Evolutionary conservation across 2,329 filamentous ascomycete species (phyloP), one percentile per base, ranked within the genome.

Genomic region (Aspergillus novofumigatus): DNA sequence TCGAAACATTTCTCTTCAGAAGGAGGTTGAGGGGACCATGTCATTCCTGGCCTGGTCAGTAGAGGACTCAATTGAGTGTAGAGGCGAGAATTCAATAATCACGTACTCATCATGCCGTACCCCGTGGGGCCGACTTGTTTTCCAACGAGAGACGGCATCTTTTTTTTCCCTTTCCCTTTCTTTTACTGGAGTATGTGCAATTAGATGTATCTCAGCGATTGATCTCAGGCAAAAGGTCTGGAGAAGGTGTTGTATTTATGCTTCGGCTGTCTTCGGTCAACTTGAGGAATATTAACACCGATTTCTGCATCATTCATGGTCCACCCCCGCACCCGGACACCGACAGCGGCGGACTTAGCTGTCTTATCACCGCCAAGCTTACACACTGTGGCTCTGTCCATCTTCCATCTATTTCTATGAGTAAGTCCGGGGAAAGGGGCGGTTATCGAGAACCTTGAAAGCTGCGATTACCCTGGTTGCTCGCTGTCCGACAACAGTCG

Each of bases 41-140:
- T 75, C 63, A 75, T 66, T 62, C 72, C 72, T 73, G 57, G 42
- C 21, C 41, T 28, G 4, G 14, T 58, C 51, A 56, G 58, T 56
- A 53, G 6, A 50, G 48, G 28, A 51, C 5, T 54, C 55, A 59
- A 52, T 53, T 26, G 42, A 51, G 1, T 23, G 23, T 29, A 41
- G 29, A 26, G 14, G 26, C 48, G 14, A 21, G 20, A 35, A 45
- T 14, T 23, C 73, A 71, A 17, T 69, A 63, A 29, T 67, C 48
- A 63, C 72, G 57, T 72, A 81, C 80, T 76, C 81, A 85, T 83
- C 42, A 84, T 75, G 61, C 83, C 82, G 63, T 77, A 83, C 68
- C 82, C 83, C 49, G 80, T 79, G 32, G 72, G 66, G 54, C 81
- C 80, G 51, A 84, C 72, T 64, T 69, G 64, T 42, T 64, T 64